Conservation (phyloP, 345 rosid genomes). For the Rubroshorea leprosula region DNA sequence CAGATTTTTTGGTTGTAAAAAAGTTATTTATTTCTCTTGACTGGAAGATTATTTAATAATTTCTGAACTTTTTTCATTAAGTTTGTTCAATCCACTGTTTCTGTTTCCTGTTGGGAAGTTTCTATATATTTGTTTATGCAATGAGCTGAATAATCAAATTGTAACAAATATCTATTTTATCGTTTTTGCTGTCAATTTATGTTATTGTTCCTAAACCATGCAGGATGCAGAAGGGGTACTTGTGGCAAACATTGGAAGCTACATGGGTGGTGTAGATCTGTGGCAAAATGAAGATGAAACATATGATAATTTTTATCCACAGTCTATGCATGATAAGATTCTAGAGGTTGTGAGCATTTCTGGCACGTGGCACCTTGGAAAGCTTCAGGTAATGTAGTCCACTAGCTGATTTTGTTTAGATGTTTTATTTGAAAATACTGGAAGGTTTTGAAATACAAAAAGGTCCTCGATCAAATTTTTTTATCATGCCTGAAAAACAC, state of each 20-base stretch:
- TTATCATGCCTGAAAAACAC: neutral
- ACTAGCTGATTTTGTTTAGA: constrained; percentile 2
- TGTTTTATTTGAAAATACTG: neutral
- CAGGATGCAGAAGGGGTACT: constrained; percentile 94
- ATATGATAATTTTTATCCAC: constrained; percentile 71
- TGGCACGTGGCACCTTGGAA: constrained; percentile 96
- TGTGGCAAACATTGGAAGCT: constrained; percentile 89
- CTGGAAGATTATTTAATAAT: neutral
- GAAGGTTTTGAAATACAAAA: neutral
- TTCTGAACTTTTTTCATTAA: neutral
- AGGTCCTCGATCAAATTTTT: neutral
- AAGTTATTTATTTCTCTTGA: neutral
- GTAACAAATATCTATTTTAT: neutral
- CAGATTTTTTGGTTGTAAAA: neutral
- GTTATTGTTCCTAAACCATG: constrained; percentile 16
- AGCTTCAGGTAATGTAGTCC: constrained; percentile 62
- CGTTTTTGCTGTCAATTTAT: constrained; percentile 5
- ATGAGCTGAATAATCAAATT: neutral
- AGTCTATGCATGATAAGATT: constrained; percentile 84
- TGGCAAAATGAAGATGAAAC: constrained; percentile 91
- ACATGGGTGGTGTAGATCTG: constrained; percentile 93
- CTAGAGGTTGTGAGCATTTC: constrained; percentile 87
- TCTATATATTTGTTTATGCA: neutral
- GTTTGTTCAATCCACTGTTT: neutral
- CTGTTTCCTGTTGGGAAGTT: neutral